A percentile compares a stretch with the other conserved stretches of the same genome.
These are phyloP conservation scores for Zymoseptoria tritici DNA, from an alignment of 2,329 filamentous ascomycete species.

Conservation along the genomic window DNA sequence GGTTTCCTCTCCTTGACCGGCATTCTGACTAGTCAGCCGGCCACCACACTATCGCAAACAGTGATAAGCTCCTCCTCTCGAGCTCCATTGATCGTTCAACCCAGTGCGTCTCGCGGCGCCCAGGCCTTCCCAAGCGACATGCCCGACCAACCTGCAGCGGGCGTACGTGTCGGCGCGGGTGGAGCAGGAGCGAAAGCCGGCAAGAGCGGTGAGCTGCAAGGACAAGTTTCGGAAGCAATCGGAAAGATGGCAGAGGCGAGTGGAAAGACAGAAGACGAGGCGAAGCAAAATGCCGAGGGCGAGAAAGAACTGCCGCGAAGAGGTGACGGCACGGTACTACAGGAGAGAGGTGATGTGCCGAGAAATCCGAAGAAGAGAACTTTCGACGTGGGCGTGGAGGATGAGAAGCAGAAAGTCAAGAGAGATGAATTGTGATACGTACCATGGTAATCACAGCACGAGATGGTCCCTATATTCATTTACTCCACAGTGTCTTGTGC, in stretches of 20 bases:
- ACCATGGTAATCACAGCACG: not conserved
- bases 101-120: conserved; percentile 35
- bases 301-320: conserved; percentile 23
- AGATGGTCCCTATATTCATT: not conserved
- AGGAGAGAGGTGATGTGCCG: conserved; percentile 31
- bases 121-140: conserved; percentile 27
- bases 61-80: conserved; percentile 15
- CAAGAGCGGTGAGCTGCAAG: conserved; percentile 23
- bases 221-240: conserved; percentile 33
- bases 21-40: conserved; percentile 29
- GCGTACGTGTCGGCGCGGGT: conserved; percentile 44
- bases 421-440: conserved; percentile 28
- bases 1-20: conserved; percentile 50
- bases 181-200: conserved; percentile 37
- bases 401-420: conserved; percentile 22
- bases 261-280: conserved; percentile 15
- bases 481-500: not conserved
- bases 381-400: conserved; percentile 47
- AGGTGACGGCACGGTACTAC: conserved; percentile 41
- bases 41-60: not conserved
- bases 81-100: conserved; percentile 37
- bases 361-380: conserved; percentile 56
- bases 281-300: conserved; percentile 8
- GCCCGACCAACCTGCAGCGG: conserved; percentile 20
- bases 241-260: conserved; percentile 38